phyloP scores from a whole-genome alignment of 148 eudicot genomes.

The Cornus florida region DNA sequence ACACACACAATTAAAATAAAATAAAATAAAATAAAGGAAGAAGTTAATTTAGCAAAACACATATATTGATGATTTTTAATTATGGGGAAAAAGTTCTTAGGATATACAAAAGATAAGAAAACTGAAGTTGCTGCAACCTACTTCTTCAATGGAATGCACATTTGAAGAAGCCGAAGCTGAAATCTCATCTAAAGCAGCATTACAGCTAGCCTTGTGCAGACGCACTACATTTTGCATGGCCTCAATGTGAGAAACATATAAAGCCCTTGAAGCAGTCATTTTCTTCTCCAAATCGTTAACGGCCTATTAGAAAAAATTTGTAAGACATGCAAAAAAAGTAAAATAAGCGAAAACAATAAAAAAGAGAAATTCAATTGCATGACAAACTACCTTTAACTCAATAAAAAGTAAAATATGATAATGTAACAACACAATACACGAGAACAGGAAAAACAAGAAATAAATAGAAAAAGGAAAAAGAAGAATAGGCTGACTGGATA shows the following conservation, averaged over 20 bases:
- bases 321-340: background rate
- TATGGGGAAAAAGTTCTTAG: background rate
- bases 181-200: conserved; percentile 81
- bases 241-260: conserved; percentile 83
- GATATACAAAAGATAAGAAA: background rate
- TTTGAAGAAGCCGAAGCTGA: conserved; percentile 62
- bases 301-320: conserved; percentile 40
- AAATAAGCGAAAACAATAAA: background rate
- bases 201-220: conserved; percentile 73
- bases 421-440: background rate
- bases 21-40: background rate
- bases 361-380: background rate
- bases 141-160: conserved; percentile 60
- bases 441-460: background rate
- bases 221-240: conserved; percentile 88
- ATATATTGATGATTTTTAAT: background rate
- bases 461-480: background rate
- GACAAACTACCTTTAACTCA: background rate
- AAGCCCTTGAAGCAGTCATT: conserved; percentile 52
- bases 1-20: too few relatives aligned
- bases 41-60: background rate
- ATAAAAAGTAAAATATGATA: background rate
- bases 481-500: background rate
- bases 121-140: conserved; percentile 30
- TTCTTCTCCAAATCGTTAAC: conserved; percentile 68